Base-by-base conservation (phyloP, 2,329 filamentous ascomycete genomes). In the Pseudogymnoascus sp. region DNA sequence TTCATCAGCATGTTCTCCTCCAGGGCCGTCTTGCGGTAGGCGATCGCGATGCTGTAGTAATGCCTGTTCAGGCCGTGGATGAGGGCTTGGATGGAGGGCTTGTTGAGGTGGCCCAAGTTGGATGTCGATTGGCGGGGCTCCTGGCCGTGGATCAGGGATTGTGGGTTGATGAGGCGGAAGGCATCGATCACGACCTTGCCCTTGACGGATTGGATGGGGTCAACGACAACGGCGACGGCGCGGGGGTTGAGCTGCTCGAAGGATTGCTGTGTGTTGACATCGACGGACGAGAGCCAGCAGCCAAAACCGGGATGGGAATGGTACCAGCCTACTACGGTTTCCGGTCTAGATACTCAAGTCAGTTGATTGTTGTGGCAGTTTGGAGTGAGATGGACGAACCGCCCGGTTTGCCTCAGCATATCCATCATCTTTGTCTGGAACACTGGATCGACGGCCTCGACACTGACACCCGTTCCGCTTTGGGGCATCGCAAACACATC, bases 371-470 rank as follows among this genome's bases (percentile, higher is more conserved):
- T 62, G 50, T 33, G 28, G 21, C 28, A 33, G 50, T 26, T 19
- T 10, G n/a, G 38, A 33, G 35, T 62, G 13, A 57, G 50, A 38
- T 62, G 21, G 50, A 67, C 84, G 71, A 81, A 96, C 91, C 95
- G 85, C 79, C 95, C 95, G 64, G 95, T 99, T 82, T 99, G 95
- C 73, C 90, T 85, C 75, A 99, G 82, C 95, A 99, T 97, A 76
- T 99, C 95, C 95, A 99, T 99, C 95, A 99, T 99, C 83, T 97
- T 99, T 73, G 92, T 97, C 80, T 99, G 95, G 78, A 99, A 99
- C 35, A 99, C 95, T 9, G 93, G 92, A 75, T 99, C 95, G 67
- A 99, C 95, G 61, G 95, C 96, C 78, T 99, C 95, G 72, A 99
- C 95, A 78, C 91, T 96, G 70, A 99, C 95, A 70, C 95, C 95